Evolutionary conservation across 495 filamentous ascomycete genomes (phyloP), one percentile per base, ranked within the genome.

Genomic region (Bryoglossum gracile): DNA sequence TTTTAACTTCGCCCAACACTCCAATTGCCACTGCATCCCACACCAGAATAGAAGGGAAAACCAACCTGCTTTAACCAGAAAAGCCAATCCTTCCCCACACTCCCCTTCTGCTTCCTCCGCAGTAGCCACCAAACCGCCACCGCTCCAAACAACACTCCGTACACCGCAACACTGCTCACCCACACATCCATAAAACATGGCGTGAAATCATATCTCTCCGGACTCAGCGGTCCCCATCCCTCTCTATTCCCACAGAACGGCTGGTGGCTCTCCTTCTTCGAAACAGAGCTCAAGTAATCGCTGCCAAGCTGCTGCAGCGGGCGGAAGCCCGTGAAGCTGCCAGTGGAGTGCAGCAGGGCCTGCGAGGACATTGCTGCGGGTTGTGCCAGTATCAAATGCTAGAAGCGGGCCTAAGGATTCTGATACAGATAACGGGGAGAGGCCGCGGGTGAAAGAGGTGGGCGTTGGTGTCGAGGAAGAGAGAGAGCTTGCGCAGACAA

Each of bases 201-300:
- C 30, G 94, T 96, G 65, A 99, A 86, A 64, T 97, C 90, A 64
- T 85, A 94, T 53, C 89, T 71, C 47, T 76, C 72, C 16, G 79
- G 78, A 64, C 87, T 92, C 57, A 99, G 48, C 14, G 94, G 94
- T 9, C 94, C 94, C 92, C 92, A 99, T 61, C 94, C 94, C 66
- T 96, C 90, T 26, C 70, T 67, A 68, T 94, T 87, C 56, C 82
- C 77, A 66, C 90, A 96, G 67, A 95, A 74, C 24, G 84, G 80
- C 61, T 92, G 84, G 38, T 58, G 61, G 50, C 63, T 62, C 36
- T 58, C 40, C 34, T 53, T 50, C 4, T 61, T 13, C 6, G 26
- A 6, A 5, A 6, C 62, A 4, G 74, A 69, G 35, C 55, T 64
- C 23, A 78, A 65, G 55, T 78, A 78, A 21, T 65, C 64, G 38